A percentile compares a stretch with the other conserved stretches of the same genome.
Conservation (phyloP, 2,329 filamentous ascomycete species). For the Stromatinia cepivora region DNA sequence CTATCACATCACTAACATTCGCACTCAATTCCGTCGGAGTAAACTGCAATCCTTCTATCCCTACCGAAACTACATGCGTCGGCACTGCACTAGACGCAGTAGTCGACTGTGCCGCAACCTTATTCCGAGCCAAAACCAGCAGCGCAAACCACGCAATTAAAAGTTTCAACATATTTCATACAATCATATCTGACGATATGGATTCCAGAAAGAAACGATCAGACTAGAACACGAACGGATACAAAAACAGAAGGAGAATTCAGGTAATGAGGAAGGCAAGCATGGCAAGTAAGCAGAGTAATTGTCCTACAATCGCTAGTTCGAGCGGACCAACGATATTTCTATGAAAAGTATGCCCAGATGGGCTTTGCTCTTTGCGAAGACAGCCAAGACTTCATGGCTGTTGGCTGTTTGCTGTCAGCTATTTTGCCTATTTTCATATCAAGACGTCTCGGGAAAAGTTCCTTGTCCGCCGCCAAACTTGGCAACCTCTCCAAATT, state of each 20-base stretch:
- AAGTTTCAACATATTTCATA: constrained; percentile 16
- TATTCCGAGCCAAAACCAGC: neutral
- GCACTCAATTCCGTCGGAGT: constrained; percentile 31
- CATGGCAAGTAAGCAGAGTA: constrained; percentile 4
- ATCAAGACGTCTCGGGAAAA: neutral
- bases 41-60: constrained; percentile 27
- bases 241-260: neutral
- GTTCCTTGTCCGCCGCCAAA: neutral
- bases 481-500: neutral
- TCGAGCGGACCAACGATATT: constrained; percentile 1
- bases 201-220: neutral
- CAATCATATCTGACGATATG: neutral
- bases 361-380: neutral
- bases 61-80: constrained; percentile 22
- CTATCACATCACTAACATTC: constrained; percentile 33
- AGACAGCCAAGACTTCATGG: constrained; percentile 12
- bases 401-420: constrained; percentile 13
- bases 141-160: constrained; percentile 1
- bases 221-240: neutral
- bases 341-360: neutral
- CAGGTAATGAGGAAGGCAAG: neutral
- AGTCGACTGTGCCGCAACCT: constrained; percentile 20
- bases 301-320: constrained; percentile 18
- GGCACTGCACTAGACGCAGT: constrained; percentile 1
- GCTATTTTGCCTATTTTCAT: neutral